These are phyloP conservation scores for Nasturtium officinale DNA, from an alignment of 345 rosid genomes.

Conservation along the genomic window DNA sequence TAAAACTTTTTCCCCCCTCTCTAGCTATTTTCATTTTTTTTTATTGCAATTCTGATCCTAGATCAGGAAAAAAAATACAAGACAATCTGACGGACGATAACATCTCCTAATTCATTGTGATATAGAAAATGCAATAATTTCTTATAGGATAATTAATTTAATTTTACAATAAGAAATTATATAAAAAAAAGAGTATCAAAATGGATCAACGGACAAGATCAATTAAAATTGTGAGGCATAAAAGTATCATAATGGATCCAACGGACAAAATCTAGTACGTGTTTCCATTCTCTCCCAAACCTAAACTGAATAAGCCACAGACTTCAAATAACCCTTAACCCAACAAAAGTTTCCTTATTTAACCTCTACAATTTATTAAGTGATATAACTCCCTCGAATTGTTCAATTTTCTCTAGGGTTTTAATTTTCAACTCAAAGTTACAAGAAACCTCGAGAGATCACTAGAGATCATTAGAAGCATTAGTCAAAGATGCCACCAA, in stretches of 20 bases:
- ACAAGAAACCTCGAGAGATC: not conserved
- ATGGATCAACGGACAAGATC: not conserved
- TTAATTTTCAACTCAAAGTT: not conserved
- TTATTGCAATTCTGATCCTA: not conserved
- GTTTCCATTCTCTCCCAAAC: not conserved
- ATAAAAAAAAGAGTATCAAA: not conserved
- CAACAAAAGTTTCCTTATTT: not conserved
- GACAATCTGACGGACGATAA: not conserved
- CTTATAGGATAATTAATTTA: not conserved
- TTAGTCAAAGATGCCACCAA: not conserved
- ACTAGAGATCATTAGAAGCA: not conserved
- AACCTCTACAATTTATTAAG: not conserved
- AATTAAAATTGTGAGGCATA: not conserved
- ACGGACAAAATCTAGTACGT: not conserved
- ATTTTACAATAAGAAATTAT: too few relatives aligned
- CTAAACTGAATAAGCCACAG: not conserved
- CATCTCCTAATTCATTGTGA: not conserved
- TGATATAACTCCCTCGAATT: not conserved
- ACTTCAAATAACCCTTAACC: not conserved
- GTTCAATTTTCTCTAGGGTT: constrained; percentile 8
- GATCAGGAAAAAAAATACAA: not conserved
- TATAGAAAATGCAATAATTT: not conserved
- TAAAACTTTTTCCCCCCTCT: too few relatives aligned
- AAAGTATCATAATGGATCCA: not conserved
- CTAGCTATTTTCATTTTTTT: not conserved